Percentiles rank a stretch among this genome's conserved stretches.
phyloP scores from a whole-genome alignment of 345 rosid species.

The Noccaea caerulescens region DNA sequence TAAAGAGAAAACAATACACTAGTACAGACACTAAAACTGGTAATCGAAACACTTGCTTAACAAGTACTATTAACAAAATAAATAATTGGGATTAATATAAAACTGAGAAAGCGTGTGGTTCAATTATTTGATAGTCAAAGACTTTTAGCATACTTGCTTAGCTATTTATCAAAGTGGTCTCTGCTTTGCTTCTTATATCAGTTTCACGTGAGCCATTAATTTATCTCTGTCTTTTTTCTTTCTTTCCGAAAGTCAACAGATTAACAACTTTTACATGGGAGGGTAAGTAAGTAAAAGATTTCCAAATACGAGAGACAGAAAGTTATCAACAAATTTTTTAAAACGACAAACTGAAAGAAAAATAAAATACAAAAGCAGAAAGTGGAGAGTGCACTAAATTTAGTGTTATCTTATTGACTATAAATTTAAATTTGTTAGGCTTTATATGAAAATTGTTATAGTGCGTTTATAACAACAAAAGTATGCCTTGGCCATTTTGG shows the following conservation, averaged over 20 bases:
- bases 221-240: background rate
- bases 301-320: conserved; percentile 10
- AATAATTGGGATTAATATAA: background rate
- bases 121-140: conserved; percentile 39
- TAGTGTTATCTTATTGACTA: background rate
- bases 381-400: conserved; percentile 25
- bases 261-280: conserved; percentile 32
- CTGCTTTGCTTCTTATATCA: conserved; percentile 40
- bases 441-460: background rate
- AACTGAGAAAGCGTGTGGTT: conserved; percentile 37
- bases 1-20: background rate
- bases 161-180: conserved; percentile 44
- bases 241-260: conserved; percentile 33
- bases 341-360: background rate
- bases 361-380: background rate
- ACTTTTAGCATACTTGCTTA: conserved; percentile 41
- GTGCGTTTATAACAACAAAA: conserved; percentile 22
- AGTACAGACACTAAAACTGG: conserved; percentile 11
- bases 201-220: conserved; percentile 45
- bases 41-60: conserved; percentile 1
- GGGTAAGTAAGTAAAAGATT: conserved; percentile 12
- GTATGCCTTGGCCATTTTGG: conserved; percentile 28
- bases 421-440: background rate
- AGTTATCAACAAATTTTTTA: background rate
- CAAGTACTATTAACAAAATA: background rate